Evolutionary conservation across 73 alveolate genomes (phyloP).

Genomic region (Paramecium biaurelia): DNA sequence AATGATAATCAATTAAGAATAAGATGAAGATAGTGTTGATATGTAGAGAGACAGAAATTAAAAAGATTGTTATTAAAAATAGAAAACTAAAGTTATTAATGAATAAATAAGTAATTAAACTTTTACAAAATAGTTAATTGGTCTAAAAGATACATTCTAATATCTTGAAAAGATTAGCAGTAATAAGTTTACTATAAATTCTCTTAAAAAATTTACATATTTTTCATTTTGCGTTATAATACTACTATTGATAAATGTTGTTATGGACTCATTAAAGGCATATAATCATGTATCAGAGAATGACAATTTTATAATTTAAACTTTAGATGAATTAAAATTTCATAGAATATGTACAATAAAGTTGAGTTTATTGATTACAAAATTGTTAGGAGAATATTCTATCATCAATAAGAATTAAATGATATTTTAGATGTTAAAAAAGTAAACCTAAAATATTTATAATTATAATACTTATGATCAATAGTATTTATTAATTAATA

Average conservation of each 20-base stretch:
- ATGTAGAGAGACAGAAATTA: neutral
- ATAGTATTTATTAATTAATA: neutral
- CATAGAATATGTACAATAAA: neutral
- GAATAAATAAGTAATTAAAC: neutral
- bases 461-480: neutral
- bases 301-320: neutral
- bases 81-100: neutral
- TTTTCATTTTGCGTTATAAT: neutral
- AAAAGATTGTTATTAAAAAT: neutral
- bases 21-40: neutral
- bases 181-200: neutral
- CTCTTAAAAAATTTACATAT: neutral
- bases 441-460: neutral
- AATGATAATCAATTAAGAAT: neutral
- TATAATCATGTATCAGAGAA: neutral
- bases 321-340: neutral
- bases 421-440: neutral
- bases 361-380: neutral
- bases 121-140: neutral
- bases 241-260: neutral
- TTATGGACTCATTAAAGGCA: neutral
- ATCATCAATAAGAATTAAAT: neutral
- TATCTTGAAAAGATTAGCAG: neutral
- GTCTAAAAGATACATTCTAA: neutral
- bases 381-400: neutral